Evolutionary conservation across 202 grass and related monocot species (phyloP), one percentile per base, ranked within the genome.

Genomic region (Hordeum pubiflorum): DNA sequence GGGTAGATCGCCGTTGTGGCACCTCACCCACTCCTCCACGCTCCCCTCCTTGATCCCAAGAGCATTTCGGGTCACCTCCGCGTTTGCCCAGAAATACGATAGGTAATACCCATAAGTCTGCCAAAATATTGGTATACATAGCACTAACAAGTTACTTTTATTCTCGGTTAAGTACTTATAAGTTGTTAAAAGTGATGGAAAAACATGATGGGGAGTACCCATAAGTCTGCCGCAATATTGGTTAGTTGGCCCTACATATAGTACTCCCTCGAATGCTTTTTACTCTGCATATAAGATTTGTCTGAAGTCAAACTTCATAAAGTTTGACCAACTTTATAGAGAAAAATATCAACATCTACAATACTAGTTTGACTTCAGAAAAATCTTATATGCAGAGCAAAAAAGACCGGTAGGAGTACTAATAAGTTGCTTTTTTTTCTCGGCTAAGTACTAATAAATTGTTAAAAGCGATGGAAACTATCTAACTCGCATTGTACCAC

Each of bases 21-120:
- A 72, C 69, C 69, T 72, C 6, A 72, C 69, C 69, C 69, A 72
- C 69, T 72, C 69, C 12, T 48, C 69, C 69, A 29, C 69, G 69
- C 40, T 72, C 23, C 69, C 69, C 41, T 72, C 23, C 41, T 72
- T 72, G 69, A 72, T 72, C 41, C 69, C 69, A 29, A 72, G 69
- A 29, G 69, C 69, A 17, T 72, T 43, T 17, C 41, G 69, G 12
- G 69, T 50, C 41, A 0, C 69, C 41, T 27, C 41, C 40, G 68
- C 21, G 23, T 71, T 71, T 71, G 68, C 68, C 68, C 69, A 72
- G 41, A 72, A 72, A 44, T 72, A 72, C 1, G 69, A 72, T 3
- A 72, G 69, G 41, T 72, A 72, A 23, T 72, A 50, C 22, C 7
- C 3, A 18, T 72, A 72, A 5, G 40, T 72, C 69, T 72, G 69